phyloP scores from a whole-genome alignment of 2,329 filamentous ascomycete genomes.

The Cytospora schulzeri region DNA sequence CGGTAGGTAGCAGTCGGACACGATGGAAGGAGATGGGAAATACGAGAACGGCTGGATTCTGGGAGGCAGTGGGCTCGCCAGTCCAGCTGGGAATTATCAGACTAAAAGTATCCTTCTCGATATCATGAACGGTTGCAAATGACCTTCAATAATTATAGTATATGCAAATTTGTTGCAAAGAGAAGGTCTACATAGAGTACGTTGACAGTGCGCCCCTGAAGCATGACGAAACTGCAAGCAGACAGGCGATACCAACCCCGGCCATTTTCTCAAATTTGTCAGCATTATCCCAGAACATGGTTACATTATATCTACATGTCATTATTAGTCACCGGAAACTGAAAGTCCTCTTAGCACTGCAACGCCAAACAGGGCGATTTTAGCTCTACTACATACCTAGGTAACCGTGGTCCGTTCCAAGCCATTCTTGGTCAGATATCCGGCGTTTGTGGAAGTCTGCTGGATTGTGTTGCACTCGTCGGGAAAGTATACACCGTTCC shows the following conservation, averaged over 20 bases:
- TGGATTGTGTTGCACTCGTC: not conserved
- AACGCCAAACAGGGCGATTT: not conserved
- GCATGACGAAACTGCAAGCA: too few relatives aligned
- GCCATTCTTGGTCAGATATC: too few relatives aligned
- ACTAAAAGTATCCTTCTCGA: not conserved
- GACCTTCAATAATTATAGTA: too few relatives aligned
- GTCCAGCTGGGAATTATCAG: not conserved
- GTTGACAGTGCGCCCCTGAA: too few relatives aligned
- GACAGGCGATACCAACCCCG: too few relatives aligned
- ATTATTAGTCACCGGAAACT: not conserved
- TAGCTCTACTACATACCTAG: not conserved
- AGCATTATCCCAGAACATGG: too few relatives aligned
- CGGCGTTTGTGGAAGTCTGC: not conserved
- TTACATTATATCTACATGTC: not conserved
- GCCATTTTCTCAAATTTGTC: too few relatives aligned
- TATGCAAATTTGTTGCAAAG: too few relatives aligned
- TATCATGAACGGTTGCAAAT: not conserved
- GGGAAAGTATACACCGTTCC: not conserved
- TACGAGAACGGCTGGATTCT: not conserved
- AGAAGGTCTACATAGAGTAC: too few relatives aligned
- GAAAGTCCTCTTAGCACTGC: not conserved
- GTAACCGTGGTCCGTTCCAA: not conserved
- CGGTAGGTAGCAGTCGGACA: not conserved
- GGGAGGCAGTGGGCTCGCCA: not conserved
- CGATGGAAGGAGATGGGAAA: not conserved